Percentiles rank a stretch among this genome's conserved stretches.
Conservation (phyloP, 2,329 filamentous ascomycete genomes). For the Aspergillus fijiensis region DNA sequence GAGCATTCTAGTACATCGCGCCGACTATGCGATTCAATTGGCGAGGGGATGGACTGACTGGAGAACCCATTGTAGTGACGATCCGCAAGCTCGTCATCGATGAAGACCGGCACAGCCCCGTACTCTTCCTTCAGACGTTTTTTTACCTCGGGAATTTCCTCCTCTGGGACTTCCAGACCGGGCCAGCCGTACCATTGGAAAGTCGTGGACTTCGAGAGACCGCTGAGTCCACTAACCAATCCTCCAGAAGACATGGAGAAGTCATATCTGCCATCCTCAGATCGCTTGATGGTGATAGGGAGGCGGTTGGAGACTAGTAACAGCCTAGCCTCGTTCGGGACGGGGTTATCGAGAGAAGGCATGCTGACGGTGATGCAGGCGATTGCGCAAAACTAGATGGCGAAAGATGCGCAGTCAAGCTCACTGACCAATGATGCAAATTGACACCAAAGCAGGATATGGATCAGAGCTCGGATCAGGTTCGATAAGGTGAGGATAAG, state of each 20-base stretch:
- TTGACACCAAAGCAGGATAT: slow-evolving; percentile 2
- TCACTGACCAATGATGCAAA: background rate
- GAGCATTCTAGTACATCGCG: background rate
- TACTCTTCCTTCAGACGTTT: slow-evolving; percentile 82
- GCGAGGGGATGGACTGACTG: slow-evolving; percentile 58
- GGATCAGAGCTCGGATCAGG: background rate
- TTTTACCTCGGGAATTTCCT: slow-evolving; percentile 72
- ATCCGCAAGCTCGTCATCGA: slow-evolving; percentile 90
- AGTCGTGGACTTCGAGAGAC: slow-evolving; percentile 84
- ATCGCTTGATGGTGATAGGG: slow-evolving; percentile 93
- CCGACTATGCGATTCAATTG: background rate
- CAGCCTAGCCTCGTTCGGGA: slow-evolving; percentile 51
- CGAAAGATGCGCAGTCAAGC: background rate
- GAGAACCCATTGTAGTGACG: slow-evolving; percentile 98
- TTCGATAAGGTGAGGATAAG: background rate
- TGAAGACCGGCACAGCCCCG: slow-evolving; percentile 85
- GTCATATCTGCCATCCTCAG: slow-evolving; percentile 84
- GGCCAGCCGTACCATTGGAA: slow-evolving; percentile 99
- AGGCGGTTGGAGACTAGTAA: slow-evolving; percentile 92
- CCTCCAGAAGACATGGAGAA: slow-evolving; percentile 98
- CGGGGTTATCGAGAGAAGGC: slow-evolving; percentile 35
- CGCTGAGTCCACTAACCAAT: slow-evolving; percentile 88
- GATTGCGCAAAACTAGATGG: background rate
- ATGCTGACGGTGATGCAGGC: slow-evolving; percentile 22
- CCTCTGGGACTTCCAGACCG: slow-evolving; percentile 83